These are phyloP conservation scores for Ambrosiella cleistominuta DNA, from an alignment of 2,329 filamentous ascomycete genomes.

Conservation along the genomic window DNA sequence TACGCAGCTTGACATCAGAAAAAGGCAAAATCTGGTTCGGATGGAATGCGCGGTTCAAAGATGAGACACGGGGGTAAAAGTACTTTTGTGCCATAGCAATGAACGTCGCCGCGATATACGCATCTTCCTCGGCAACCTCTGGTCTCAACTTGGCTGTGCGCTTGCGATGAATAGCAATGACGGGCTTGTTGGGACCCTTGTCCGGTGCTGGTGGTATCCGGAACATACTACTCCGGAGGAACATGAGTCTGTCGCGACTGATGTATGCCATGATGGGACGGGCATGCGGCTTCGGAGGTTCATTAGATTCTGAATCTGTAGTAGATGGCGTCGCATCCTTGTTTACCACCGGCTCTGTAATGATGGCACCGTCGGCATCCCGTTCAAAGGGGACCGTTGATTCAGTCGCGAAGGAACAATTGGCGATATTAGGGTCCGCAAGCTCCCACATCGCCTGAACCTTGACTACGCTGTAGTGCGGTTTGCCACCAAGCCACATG, in stretches of 20 bases:
- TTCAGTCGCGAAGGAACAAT: conserved; percentile 10
- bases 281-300: conserved; percentile 21
- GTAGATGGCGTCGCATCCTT: not conserved
- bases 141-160: conserved; percentile 32
- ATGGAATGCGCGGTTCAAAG: conserved; percentile 14
- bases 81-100: conserved; percentile 39
- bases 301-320: too few species aligned
- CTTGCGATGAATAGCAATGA: conserved; percentile 29
- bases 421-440: not conserved
- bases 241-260: conserved; percentile 11
- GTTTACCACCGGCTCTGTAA: not conserved
- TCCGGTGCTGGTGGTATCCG: conserved; percentile 26
- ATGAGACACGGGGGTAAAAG: conserved; percentile 25
- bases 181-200: conserved; percentile 27
- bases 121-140: conserved; percentile 31
- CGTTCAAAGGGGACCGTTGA: conserved; percentile 8
- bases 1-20: conserved; percentile 30
- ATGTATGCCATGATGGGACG: conserved; percentile 19
- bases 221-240: conserved; percentile 32
- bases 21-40: conserved; percentile 20
- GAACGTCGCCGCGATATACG: conserved; percentile 33
- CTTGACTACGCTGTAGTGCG: conserved; percentile 4
- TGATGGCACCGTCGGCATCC: not conserved
- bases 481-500: conserved; percentile 10
- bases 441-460: conserved; percentile 7